Evolutionary conservation across 2,329 filamentous ascomycete genomes (phyloP), one percentile per base, ranked within the genome.

Genomic region (Aspergillus ruber): DNA sequence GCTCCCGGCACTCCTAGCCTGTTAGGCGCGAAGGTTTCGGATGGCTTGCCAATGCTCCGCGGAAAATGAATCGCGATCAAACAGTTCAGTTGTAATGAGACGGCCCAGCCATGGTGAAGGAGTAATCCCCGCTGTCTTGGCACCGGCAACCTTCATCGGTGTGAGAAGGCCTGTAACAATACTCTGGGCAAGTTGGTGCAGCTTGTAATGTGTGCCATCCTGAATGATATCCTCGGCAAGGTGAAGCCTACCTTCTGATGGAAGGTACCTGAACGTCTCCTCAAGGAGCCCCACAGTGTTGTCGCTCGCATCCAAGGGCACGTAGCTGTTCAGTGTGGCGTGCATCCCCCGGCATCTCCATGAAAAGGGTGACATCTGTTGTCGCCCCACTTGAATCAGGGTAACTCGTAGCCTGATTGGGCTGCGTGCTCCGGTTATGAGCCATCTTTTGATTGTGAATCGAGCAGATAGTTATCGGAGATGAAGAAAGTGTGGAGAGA

Each of bases 141-240:
- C 51, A 32, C 48, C 52, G 21, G 48, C 40, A 38, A 53, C 53
- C 50, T 51, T 51, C 46, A 60, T 43, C 27, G 55, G 57, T 5
- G 47, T 47, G 25, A 58, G 47, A 27, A 60, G 40, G 10, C 55
- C 48, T 23, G 9, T 50, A 33, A 46, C 48, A 15, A 58, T 50
- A 27, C 48, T 52, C 42, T 50, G 38, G 27, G 50, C 52, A 8
- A 58, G 49, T 40, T 53, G 44, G 12, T 47, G 48, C 39, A 58
- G 44, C 20, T 49, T 32, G 10, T 53, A 41, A 46, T 56, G 47
- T 17, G 49, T 44, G 42, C 43, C 35, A 48, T 51, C 55, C 15
- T 12, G 21, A 35, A 32, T 42, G 42, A 56, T 46, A 32, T 58
- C 56, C 6, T 43, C 46, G 15, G 40, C 52, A 12, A 59, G 53